Evolutionary conservation across 2,329 filamentous ascomycete genomes (phyloP), one percentile per base, ranked within the genome.

Genomic region (Coleophoma crateriformis): DNA sequence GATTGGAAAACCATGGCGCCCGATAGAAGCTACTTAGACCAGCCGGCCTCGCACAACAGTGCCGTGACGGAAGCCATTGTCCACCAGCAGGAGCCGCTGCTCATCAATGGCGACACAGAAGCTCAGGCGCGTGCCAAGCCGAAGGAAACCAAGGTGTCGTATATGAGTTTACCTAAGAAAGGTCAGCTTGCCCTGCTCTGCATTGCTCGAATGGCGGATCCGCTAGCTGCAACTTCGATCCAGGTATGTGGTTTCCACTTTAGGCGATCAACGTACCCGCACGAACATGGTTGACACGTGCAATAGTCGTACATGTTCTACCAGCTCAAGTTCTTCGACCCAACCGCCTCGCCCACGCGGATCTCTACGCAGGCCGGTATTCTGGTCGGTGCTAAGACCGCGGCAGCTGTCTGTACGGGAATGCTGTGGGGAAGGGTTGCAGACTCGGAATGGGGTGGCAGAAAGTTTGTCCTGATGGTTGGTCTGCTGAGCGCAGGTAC

Each of bases 361-460:
- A 83, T 88, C 40, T 78, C 85, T 0, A 71, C 73, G 3, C 84
- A 86, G 61, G 83, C 82, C 0, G 85, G 85, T n/a, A 69, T 88
- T 4, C 70, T 88, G 14, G 78, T 84, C 14, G 84, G 81, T 3
- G 74, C 77, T 87, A 48, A 48, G 53, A 84, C 84, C 0, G 76
- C 81, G 2, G 82, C 82, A 0, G 85, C 88, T 55, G 87, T 86
- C 54, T 57, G 82, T 14, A 85, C 84, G 1, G 82, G 81, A 0
- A 76, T 88, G 32, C 71, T 83, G 46, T 88, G 84, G 84, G 84
- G 84, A 0, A 67, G 80, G 2, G 64, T 84, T 3, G 75, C 77
- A 2, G 77, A 82, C 47, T 46, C 50, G 68, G 65, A 53, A 71
- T 75, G 52, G 84, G 84, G 0, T 70, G 85, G 33, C 84, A 86